Conservation (phyloP, 371 early-diverging fungal genomes). For the Mucor piriformis region DNA sequence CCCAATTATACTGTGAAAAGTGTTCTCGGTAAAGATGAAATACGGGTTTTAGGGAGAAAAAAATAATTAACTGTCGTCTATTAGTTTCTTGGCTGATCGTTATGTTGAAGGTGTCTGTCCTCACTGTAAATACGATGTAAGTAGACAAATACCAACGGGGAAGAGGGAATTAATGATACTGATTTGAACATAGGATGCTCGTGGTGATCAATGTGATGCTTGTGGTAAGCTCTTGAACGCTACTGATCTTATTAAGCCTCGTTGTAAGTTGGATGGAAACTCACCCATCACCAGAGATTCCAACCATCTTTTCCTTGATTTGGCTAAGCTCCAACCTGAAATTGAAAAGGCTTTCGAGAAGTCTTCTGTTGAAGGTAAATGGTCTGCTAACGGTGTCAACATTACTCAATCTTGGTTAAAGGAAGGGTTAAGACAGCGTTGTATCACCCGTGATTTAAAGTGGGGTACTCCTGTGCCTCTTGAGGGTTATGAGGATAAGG, state of each 20-base stretch:
- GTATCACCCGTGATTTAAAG: slow-evolving; percentile 99
- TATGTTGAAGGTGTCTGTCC: slow-evolving; percentile 99
- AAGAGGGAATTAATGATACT: neutral
- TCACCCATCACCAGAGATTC: slow-evolving; percentile 85
- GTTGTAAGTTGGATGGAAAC: slow-evolving; percentile 93
- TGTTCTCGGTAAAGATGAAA: slow-evolving; percentile 67
- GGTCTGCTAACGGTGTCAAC: slow-evolving; percentile 91
- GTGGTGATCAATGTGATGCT: slow-evolving; percentile 99
- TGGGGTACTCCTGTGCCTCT: slow-evolving; percentile 99
- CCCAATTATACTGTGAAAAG: slow-evolving; percentile 93
- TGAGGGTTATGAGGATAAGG: slow-evolving; percentile 90
- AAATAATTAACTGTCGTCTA: neutral
- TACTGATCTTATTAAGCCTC: slow-evolving; percentile 92
- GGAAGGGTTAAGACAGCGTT: slow-evolving; percentile 95
- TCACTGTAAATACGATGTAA: slow-evolving; percentile 70
- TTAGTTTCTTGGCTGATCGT: slow-evolving; percentile 98
- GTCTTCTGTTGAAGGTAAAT: slow-evolving; percentile 71
- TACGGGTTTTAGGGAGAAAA: neutral
- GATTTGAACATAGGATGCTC: slow-evolving; percentile 69
- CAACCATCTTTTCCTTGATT: slow-evolving; percentile 93
- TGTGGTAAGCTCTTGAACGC: slow-evolving; percentile 95
- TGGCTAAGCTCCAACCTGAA: slow-evolving; percentile 77
- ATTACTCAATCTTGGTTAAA: slow-evolving; percentile 98
- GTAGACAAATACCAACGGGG: slow-evolving; percentile 1
- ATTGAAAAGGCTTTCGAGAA: slow-evolving; percentile 78